phyloP scores from a whole-genome alignment of 1,284 basidiomycete genomes.

The Cryptococcus hybrid region DNA sequence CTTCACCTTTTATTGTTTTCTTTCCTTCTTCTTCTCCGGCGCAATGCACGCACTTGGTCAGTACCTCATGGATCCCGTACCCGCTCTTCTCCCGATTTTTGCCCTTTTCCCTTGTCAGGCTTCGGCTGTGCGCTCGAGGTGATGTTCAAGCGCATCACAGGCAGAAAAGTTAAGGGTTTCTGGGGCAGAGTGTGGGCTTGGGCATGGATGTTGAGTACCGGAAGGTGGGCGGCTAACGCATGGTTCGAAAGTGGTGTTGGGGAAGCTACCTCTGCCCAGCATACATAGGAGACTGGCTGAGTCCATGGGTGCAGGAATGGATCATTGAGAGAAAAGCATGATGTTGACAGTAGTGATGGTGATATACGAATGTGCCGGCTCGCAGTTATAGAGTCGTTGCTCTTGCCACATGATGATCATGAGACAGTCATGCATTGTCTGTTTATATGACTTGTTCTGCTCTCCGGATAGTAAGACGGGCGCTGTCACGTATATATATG shows the following conservation, averaged over 20 bases:
- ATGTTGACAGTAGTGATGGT: no score
- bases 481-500: no score
- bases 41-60: constrained; percentile 42
- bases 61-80: constrained; percentile 37
- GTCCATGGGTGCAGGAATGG: background rate
- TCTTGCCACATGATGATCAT: no score
- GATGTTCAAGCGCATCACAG: constrained; percentile 32
- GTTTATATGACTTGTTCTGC: no score
- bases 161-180: constrained; percentile 35
- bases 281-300: constrained; percentile 2
- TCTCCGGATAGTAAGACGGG: no score
- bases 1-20: constrained; percentile 23
- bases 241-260: constrained; percentile 43
- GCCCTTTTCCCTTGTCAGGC: constrained; percentile 37
- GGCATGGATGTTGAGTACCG: constrained; percentile 25
- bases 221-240: constrained; percentile 21
- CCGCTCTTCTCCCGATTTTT: constrained; percentile 26
- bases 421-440: no score
- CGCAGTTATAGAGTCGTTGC: no score
- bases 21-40: constrained; percentile 43
- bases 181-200: constrained; percentile 43
- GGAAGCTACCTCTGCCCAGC: constrained; percentile 18
- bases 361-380: no score
- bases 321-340: background rate
- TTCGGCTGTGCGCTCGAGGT: constrained; percentile 37